Percentiles rank a stretch among this genome's conserved stretches.
phyloP scores from a whole-genome alignment of 805 yeast genomes.

The Allodekkera sacchari region DNA sequence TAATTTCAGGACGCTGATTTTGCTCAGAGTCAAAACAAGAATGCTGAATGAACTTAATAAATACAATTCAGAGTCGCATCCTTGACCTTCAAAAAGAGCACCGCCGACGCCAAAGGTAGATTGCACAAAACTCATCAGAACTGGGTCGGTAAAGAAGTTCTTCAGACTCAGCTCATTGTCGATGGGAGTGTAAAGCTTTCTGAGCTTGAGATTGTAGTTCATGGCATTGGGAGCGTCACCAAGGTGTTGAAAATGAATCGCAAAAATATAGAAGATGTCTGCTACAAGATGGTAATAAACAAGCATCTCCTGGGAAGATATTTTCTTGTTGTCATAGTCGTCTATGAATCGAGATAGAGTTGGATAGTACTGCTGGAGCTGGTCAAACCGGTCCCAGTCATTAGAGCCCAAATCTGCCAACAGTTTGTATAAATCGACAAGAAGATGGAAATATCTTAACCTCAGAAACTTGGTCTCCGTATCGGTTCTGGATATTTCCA shows the following conservation, averaged over 20 bases:
- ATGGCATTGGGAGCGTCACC: slow-evolving; percentile 31
- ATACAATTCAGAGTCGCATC: slow-evolving; percentile 16
- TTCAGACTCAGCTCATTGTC: slow-evolving; percentile 13
- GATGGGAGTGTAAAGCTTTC: slow-evolving; percentile 15
- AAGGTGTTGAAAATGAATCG: slow-evolving; percentile 28
- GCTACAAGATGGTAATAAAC: slow-evolving; percentile 30
- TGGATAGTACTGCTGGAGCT: slow-evolving; percentile 1
- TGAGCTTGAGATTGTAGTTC: slow-evolving; percentile 30
- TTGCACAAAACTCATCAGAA: slow-evolving; percentile 15
- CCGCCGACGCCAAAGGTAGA: slow-evolving; percentile 17
- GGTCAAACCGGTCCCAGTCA: slow-evolving; percentile 8
- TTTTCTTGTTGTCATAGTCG: slow-evolving; percentile 27
- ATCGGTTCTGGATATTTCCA: slow-evolving; percentile 5
- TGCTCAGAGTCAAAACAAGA: slow-evolving; percentile 12
- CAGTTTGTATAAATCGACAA: slow-evolving; percentile 28
- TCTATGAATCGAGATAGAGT: slow-evolving; percentile 26
- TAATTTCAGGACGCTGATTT: slow-evolving; percentile 10
- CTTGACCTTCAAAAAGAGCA: slow-evolving; percentile 13
- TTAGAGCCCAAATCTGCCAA: slow-evolving; percentile 28
- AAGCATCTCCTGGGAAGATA: slow-evolving; percentile 32
- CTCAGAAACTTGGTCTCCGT: slow-evolving; percentile 21
- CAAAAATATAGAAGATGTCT: slow-evolving; percentile 31
- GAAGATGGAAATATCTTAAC: slow-evolving; percentile 22
- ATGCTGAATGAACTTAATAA: slow-evolving; percentile 17
- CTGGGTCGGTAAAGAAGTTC: slow-evolving; percentile 16